Base-by-base conservation (phyloP, 441 rosid species). In the Metrosideros polymorpha region DNA sequence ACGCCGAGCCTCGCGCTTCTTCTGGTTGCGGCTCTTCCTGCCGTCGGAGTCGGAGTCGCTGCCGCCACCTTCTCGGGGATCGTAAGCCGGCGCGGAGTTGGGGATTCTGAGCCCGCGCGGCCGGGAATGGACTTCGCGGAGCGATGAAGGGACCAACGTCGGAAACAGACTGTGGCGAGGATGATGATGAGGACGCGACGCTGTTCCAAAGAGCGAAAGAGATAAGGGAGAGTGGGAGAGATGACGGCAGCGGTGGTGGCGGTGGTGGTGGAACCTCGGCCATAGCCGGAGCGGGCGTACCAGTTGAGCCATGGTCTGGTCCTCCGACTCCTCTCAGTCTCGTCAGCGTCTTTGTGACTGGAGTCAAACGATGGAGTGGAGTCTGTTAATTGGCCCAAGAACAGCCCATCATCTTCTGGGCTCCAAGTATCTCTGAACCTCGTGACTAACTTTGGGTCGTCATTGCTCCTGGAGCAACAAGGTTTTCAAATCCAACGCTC, bases 1-100 rank as follows among this genome's bases (percentile, higher is more conserved):
- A 83, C 93, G 98, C 32, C 92, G 93, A 88, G 99, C 98, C 77
- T 96, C 96, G 88, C 98, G 96, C 89, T 95, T 97, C 92, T 91
- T 92, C 92, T 95, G 95, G 91, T 95, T 95, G 61, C 94, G 94
- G 84, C 98, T 97, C 92, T 56, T 94, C 89, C 85, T 88, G 5
- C 54, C 83, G 4, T 93, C 96, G 49, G 93, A 88, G 79, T 93
- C 98, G 29, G 92, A 91, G 57, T 88, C 94, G 77, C 89, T 90
- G 85, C 86, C 75, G 49, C 79, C 89, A 32, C 86, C 87, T 75
- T 89, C 93, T 4, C 89, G 87, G 39, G 56, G 17, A 32, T 90
- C 90, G 82, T 87, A 83, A 43, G 93, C 89, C 9, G 79, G 14
- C 8, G 91, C 85, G 35, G 92, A 87, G 47, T 89, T 86, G 9